Evolutionary conservation across 1,139 yeast species (phyloP).

Genomic region (Pneumocystis jirovecii): DNA sequence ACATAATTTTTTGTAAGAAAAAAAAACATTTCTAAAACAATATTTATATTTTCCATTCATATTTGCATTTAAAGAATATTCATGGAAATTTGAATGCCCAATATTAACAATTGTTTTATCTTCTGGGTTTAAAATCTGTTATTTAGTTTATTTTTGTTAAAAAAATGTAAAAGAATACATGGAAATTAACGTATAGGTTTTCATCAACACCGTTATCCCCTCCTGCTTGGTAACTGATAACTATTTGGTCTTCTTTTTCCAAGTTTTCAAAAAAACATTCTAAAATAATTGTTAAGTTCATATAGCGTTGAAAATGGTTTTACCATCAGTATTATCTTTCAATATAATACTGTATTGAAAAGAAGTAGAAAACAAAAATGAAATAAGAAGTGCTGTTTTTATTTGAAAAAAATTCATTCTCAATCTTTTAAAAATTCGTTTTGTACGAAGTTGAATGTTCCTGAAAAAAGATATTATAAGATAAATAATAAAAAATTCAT

Average conservation of each 20-base stretch:
- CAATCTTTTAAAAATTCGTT: not conserved
- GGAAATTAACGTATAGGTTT: slow-evolving; percentile 42
- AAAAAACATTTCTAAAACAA: slow-evolving; percentile 80
- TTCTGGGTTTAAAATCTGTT: slow-evolving; percentile 40
- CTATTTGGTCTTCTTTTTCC: slow-evolving; percentile 70
- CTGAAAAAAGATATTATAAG: not conserved
- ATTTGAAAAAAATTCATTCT: not conserved
- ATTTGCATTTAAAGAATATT: slow-evolving; percentile 50
- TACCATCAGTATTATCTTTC: not conserved
- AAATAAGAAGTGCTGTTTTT: not conserved
- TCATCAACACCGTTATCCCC: slow-evolving; percentile 41
- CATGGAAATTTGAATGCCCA: slow-evolving; percentile 63
- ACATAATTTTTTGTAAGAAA: slow-evolving; percentile 20
- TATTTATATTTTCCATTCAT: slow-evolving; percentile 63
- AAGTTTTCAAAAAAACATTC: slow-evolving; percentile 70
- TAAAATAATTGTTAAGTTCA: slow-evolving; percentile 17
- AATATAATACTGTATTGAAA: not conserved
- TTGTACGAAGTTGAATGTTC: not conserved
- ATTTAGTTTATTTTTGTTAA: not conserved
- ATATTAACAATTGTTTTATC: slow-evolving; percentile 35
- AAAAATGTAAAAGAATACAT: not conserved
- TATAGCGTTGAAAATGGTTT: not conserved
- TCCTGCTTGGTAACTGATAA: slow-evolving; percentile 86
- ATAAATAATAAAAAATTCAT: no score
- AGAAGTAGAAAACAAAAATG: not conserved